Conservation (phyloP, 495 filamentous ascomycete genomes). For the Halenospora varia region DNA sequence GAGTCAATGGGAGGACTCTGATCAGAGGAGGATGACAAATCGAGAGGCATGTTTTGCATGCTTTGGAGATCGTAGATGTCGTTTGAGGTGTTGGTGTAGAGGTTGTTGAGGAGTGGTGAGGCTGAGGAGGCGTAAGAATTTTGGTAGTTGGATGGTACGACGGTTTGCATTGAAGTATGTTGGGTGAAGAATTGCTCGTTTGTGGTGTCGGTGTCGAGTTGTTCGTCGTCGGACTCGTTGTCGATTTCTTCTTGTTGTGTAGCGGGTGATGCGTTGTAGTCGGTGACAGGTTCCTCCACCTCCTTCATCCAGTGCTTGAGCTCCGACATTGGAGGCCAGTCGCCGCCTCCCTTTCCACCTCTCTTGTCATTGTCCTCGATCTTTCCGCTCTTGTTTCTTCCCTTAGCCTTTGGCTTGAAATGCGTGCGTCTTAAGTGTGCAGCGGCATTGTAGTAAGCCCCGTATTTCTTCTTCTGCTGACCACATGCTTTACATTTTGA, state of each 20-base stretch:
- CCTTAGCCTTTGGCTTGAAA: slow-evolving; percentile 53
- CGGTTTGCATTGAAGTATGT: neutral
- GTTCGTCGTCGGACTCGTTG: slow-evolving; percentile 16
- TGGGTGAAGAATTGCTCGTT: slow-evolving; percentile 9
- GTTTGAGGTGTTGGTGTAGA: slow-evolving; percentile 11
- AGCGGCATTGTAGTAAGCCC: slow-evolving; percentile 92
- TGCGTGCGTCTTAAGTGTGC: slow-evolving; percentile 88
- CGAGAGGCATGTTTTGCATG: slow-evolving; percentile 17
- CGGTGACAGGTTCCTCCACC: slow-evolving; percentile 37
- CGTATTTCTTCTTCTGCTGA: slow-evolving; percentile 68
- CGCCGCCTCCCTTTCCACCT: slow-evolving; percentile 80
- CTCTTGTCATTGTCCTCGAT: slow-evolving; percentile 48
- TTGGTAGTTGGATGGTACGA: slow-evolving; percentile 3
- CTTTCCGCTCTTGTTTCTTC: slow-evolving; percentile 29
- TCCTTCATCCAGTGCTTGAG: slow-evolving; percentile 82
- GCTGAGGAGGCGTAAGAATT: neutral
- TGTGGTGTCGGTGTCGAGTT: neutral
- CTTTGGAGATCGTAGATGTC: slow-evolving; percentile 15
- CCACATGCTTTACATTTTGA: slow-evolving; percentile 86
- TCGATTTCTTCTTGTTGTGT: slow-evolving; percentile 16
- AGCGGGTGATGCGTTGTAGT: slow-evolving; percentile 2
- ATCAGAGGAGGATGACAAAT: slow-evolving; percentile 13
- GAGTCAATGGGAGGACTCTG: slow-evolving; percentile 8
- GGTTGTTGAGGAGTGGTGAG: slow-evolving; percentile 8
- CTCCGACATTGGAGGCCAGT: slow-evolving; percentile 74